phyloP scores from a whole-genome alignment of 176 grass and related monocot genomes.

The Avena sativa region DNA sequence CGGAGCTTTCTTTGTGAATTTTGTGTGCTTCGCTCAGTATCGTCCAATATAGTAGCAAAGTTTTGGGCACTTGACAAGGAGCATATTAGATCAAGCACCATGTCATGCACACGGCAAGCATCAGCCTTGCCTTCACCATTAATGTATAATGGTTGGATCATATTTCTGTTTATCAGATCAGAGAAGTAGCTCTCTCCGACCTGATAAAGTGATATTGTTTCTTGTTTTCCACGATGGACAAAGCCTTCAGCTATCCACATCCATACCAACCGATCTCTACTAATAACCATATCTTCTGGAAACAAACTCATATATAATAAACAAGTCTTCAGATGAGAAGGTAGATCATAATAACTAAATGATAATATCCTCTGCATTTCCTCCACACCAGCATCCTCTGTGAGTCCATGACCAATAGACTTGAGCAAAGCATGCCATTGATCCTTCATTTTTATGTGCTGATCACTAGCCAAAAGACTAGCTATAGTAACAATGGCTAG shows the following conservation, averaged over 20 bases:
- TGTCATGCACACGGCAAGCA: background rate
- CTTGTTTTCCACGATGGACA: background rate
- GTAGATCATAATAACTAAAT: too few species aligned
- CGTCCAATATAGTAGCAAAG: background rate
- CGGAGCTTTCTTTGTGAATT: background rate
- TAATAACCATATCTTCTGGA: background rate
- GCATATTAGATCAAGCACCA: background rate
- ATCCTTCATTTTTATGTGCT: background rate
- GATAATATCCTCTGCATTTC: background rate
- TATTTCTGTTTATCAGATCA: background rate
- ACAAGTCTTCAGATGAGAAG: background rate
- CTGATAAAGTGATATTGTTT: background rate
- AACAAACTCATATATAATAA: background rate
- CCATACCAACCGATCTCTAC: background rate
- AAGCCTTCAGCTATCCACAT: background rate
- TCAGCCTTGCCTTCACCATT: background rate
- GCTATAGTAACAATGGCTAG: background rate
- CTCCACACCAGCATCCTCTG: background rate
- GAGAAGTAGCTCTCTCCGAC: background rate
- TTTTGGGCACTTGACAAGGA: background rate
- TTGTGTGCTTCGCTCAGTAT: background rate
- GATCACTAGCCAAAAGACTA: background rate
- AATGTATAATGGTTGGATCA: background rate
- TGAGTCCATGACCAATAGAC: background rate
- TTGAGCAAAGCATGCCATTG: background rate